Evolutionary conservation across 1,284 basidiomycete genomes (phyloP), one percentile per base, ranked within the genome.

Genomic region (Anthracocystis walkeri): DNA sequence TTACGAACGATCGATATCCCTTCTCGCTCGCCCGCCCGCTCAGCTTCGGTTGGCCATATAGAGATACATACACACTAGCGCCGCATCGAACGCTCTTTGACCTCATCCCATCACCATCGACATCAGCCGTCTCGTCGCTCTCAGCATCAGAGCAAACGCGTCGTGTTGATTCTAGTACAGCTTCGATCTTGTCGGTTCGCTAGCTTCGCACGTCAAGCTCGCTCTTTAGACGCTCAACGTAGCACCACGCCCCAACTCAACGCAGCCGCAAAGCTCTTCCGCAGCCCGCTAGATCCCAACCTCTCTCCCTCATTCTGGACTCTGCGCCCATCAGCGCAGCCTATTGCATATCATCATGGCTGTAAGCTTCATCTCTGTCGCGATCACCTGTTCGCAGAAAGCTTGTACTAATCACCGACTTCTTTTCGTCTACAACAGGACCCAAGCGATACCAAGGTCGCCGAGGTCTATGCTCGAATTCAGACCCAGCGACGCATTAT

Each of bases 401-500:
- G 38, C 35, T 12, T 23, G 16, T 12, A 25, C 40, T 48, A 16
- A 27, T 33, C 35, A 38, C 44, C 44, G 18, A 27, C 21, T n/a
- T 11, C 8, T 21, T 29, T 48, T 16, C 27, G 25, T 4, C 18
- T 27, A 23, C 20, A 6, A 31, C 65, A 76, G 75, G 75, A 84
- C 62, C 66, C 82, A 29, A 76, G 68, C 86, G 92, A 93, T 89
- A 90, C 91, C 89, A 95, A 95, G 90, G 94, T 96, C 85, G 91
- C 92, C 86, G 93, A 95, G 87, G 90, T 95, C 82, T 90, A 92
- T 87, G 91, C 90, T 86, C 92, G 93, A 86, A 95, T 96, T 86
- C 90, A 92, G 87, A 94, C 92, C 54, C 93, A 96, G 87, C 92
- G 92, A 86, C 94, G 94, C 89, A 91, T 95, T 85, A 89, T 96